A percentile compares a stretch with the other conserved stretches of the same genome.
phyloP scores from a whole-genome alignment of 768 basidiomycete species.

The Hericium coralloides region DNA sequence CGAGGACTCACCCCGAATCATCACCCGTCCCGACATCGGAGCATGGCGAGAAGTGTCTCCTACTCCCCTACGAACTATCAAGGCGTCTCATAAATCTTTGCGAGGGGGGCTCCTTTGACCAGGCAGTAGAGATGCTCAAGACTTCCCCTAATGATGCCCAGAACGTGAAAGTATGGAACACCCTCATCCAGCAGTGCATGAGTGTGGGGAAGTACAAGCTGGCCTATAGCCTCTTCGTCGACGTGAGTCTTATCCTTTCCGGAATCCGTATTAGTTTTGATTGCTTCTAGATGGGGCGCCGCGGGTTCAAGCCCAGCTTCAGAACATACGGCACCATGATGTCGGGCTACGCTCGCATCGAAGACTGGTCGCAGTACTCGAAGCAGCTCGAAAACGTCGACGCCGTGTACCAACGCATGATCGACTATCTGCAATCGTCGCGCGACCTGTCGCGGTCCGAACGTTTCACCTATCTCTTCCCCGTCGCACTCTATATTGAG shows the following conservation, averaged over 20 bases:
- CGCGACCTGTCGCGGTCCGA: constrained; percentile 37
- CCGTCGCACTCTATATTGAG: constrained; percentile 45
- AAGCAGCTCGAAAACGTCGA: constrained; percentile 58
- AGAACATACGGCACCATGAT: constrained; percentile 67
- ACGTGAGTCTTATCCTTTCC: constrained; percentile 35
- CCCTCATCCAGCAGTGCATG: constrained; percentile 59
- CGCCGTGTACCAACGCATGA: constrained; percentile 50
- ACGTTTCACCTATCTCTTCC: constrained; percentile 27
- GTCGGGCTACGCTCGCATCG: constrained; percentile 50
- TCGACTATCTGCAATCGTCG: constrained; percentile 39
- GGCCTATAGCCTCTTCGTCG: constrained; percentile 56
- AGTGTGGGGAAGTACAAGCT: constrained; percentile 47
- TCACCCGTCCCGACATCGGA: too few relatives aligned
- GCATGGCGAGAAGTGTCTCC: neutral
- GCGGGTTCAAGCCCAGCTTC: constrained; percentile 61
- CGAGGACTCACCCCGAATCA: too few relatives aligned
- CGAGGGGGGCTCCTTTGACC: constrained; percentile 44
- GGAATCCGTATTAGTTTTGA: constrained; percentile 1
- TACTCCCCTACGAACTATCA: constrained; percentile 59
- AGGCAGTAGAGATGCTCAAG: constrained; percentile 59
- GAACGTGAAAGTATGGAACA: constrained; percentile 74
- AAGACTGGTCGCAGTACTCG: constrained; percentile 47
- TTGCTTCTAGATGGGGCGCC: constrained; percentile 65
- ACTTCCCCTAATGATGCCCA: constrained; percentile 64
- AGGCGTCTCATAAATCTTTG: constrained; percentile 49